Base-by-base conservation (phyloP, 2,329 filamentous ascomycete species). In the Cercospora canescens region DNA sequence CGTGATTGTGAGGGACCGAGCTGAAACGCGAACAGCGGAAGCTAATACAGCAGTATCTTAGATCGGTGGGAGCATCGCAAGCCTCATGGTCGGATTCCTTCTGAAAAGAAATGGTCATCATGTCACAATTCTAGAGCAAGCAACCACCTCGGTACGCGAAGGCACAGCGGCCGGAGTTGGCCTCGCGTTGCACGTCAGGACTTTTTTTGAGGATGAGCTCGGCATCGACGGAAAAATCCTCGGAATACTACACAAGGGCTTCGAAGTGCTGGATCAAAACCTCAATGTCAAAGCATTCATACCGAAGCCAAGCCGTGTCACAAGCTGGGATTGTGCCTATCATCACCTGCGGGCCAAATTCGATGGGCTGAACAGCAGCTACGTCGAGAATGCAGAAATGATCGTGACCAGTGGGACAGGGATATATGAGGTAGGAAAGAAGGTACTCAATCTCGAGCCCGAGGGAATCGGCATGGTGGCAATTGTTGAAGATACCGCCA, bases 41-140 rank as follows among this genome's bases (percentile, higher is more conserved):
- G 24, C 24, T 52, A 11, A 35, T 35, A 35, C 52, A 18, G 18
- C 57, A 18, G 28, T 7, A 58, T 12, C 21, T 37, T 18, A 72
- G 69, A 77, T 82, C 8, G 81, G 81, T 14, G 80, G 81, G 1
- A 82, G 80, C 1, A 71, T 82, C 3, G 80, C 77, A 3, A 80
- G 81, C 1, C 76, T 83, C 4, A 76, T 80, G 41, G 71, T 76
- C 12, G 79, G 77, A 7, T 71, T 82, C 45, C 77, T 79, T n/a
- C 69, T 82, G 35, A 81, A 81, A 64, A 74, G 75, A 1, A 75
- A 79, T 30, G 79, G 80, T 14, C 79, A 82, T 69, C 73, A 80
- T 68, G 78, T 79, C 5, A 81, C 78, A 1, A 81, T 82, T 45
- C 56, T 72, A 30, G 70, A 73, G 59, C 65, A 69, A 60, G 67